These are phyloP conservation scores for Rubia tinctorum DNA, from an alignment of 305 asterid species.

Conservation along the genomic window DNA sequence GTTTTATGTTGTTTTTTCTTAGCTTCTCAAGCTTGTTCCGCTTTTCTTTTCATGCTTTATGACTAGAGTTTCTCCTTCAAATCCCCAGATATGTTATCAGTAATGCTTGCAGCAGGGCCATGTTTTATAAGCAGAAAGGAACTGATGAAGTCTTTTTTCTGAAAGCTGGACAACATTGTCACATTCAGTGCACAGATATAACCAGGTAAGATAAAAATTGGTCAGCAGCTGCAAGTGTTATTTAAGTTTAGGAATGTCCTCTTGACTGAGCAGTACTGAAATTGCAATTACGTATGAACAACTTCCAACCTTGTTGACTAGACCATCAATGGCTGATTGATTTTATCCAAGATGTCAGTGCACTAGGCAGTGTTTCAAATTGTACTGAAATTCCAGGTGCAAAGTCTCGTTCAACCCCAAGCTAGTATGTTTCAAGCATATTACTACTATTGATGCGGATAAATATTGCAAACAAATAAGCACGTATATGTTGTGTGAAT, in stretches of 20 bases:
- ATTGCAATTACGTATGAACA: background rate
- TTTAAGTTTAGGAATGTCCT: background rate
- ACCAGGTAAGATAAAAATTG: slow-evolving; percentile 50
- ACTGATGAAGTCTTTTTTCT: slow-evolving; percentile 59
- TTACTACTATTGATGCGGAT: background rate
- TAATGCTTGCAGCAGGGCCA: slow-evolving; percentile 80
- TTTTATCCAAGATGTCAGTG: slow-evolving; percentile 4
- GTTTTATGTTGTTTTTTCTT: background rate
- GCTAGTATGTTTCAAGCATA: background rate
- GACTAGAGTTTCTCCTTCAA: slow-evolving; percentile 21
- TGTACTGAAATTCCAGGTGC: background rate
- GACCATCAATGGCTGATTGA: background rate
- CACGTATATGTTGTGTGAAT: background rate
- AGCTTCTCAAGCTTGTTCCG: background rate
- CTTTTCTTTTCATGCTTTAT: slow-evolving; percentile 7
- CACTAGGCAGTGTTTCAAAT: background rate
- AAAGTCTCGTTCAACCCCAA: background rate
- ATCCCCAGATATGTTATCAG: slow-evolving; percentile 81
- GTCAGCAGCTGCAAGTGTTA: background rate
- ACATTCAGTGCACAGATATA: slow-evolving; percentile 84
- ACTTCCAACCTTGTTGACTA: background rate
- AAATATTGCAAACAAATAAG: background rate
- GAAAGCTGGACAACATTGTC: slow-evolving; percentile 73
- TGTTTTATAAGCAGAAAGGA: slow-evolving; percentile 94
- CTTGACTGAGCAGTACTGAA: slow-evolving; percentile 1